Conservation (phyloP, 2,329 filamentous ascomycete species). For the Aspergillus sergii region DNA sequence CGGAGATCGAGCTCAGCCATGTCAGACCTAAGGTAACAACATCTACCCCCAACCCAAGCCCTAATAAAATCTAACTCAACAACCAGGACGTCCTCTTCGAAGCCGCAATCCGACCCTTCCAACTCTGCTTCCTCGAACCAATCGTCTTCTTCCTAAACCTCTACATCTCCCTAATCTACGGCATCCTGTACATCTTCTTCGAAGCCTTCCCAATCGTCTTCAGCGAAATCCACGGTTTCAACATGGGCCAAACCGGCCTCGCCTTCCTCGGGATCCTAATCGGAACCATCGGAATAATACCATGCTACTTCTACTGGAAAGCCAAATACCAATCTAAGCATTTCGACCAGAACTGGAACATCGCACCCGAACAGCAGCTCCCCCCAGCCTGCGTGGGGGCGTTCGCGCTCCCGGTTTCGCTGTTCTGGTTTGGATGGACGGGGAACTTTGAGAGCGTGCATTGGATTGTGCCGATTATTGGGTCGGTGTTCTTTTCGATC, state of each 20-base stretch:
- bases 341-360: slow-evolving; percentile 23
- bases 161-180: slow-evolving; percentile 28
- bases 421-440: slow-evolving; percentile 70
- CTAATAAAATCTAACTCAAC: too few species aligned
- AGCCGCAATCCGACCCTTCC: slow-evolving; percentile 45
- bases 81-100: slow-evolving; percentile 43
- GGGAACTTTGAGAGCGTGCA: slow-evolving; percentile 58
- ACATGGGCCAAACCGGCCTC: slow-evolving; percentile 31
- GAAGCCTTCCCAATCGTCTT: slow-evolving; percentile 52
- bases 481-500: slow-evolving; percentile 65
- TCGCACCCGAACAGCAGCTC: slow-evolving; percentile 49
- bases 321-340: slow-evolving; percentile 19
- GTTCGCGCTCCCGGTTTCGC: slow-evolving; percentile 63
- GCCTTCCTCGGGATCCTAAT: slow-evolving; percentile 31
- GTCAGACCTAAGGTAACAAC: slow-evolving; percentile 32
- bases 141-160: slow-evolving; percentile 26
- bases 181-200: slow-evolving; percentile 34
- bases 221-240: slow-evolving; percentile 32
- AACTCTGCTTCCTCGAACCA: slow-evolving; percentile 25
- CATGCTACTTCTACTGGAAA: slow-evolving; percentile 41
- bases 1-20: slow-evolving; percentile 35
- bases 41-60: neutral
- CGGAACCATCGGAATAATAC: slow-evolving; percentile 36
- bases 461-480: slow-evolving; percentile 70
- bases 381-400: slow-evolving; percentile 64